phyloP scores from a whole-genome alignment of 2,329 filamentous ascomycete species.

The Arthrobotrys musiformis region DNA sequence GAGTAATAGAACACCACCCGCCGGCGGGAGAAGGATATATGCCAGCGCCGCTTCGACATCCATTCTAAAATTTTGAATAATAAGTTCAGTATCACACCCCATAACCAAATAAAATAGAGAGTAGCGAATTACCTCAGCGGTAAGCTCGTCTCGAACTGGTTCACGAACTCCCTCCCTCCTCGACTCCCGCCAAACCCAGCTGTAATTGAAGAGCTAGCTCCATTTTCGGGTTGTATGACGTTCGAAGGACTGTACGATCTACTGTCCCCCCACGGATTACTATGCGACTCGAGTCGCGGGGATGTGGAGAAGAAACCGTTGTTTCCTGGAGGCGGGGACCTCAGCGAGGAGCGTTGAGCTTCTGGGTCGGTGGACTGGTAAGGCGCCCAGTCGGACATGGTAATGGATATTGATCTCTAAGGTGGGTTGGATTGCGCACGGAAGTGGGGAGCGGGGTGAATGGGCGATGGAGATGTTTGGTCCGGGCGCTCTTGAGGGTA shows the following conservation, averaged over 20 bases:
- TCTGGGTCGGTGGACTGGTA: slow-evolving; percentile 95
- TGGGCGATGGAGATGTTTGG: slow-evolving; percentile 9
- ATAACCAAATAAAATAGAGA: not conserved
- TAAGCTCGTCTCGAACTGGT: slow-evolving; percentile 90
- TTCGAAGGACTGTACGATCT: slow-evolving; percentile 60
- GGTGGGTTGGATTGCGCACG: slow-evolving; percentile 1
- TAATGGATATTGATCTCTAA: slow-evolving; percentile 59
- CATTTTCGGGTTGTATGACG: slow-evolving; percentile 60
- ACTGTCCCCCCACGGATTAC: slow-evolving; percentile 57
- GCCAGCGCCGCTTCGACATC: slow-evolving; percentile 92
- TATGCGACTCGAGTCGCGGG: slow-evolving; percentile 31
- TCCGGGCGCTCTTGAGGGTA: slow-evolving; percentile 20
- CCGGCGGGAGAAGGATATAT: slow-evolving; percentile 84
- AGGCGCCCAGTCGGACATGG: slow-evolving; percentile 79
- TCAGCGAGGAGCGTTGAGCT: slow-evolving; percentile 69
- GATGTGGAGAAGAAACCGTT: slow-evolving; percentile 48
- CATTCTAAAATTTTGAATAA: slow-evolving; percentile 64
- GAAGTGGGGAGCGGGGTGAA: slow-evolving; percentile 35
- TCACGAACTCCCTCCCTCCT: slow-evolving; percentile 68
- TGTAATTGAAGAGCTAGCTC: slow-evolving; percentile 59
- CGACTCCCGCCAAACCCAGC: slow-evolving; percentile 61
- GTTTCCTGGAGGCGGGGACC: slow-evolving; percentile 49
- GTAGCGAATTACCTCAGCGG: slow-evolving; percentile 70
- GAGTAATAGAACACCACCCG: slow-evolving; percentile 84
- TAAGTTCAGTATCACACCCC: not conserved